Base-by-base conservation (phyloP, 371 early-diverging fungal genomes). In the Funneliformis caledonium region DNA sequence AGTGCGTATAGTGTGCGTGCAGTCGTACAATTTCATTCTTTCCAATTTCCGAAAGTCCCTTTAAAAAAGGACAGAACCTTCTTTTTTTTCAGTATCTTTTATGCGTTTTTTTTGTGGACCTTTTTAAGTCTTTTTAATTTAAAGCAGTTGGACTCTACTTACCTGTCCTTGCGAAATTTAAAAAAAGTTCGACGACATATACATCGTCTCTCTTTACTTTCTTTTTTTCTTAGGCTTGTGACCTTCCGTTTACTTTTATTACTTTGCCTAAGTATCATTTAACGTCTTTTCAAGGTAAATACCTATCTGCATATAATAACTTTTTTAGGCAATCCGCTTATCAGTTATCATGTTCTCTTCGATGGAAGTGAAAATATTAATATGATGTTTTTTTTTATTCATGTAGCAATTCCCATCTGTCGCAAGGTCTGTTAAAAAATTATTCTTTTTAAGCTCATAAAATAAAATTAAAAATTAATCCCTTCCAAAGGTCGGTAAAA, bases 1-100 rank as follows among this genome's bases (percentile, higher is more conserved):
- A 69, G 70, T 69, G 70, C 70, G 70, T 70, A 70, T 70, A 70
- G 70, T 70, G 70, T 70, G 70, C 72, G 72, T 43, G 50, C 50
- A 50, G 22, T 72, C 72, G 52, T 72, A 72, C 72, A 72, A 52
- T 50, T 52, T 52, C 72, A 52, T 50, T 50, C 52, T 50, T 72
- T 72, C 47, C n/a, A 64, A 26, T 45, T 45, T 69, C 45, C 72
- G 31, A 50, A 72, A 72, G 72, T 72, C 72, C 72, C 70, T 70
- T 70, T 70, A 70, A 70, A 37, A 70, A 70, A 70, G 70, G 70
- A 70, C 70, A 70, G 70, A 70, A 70, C 70, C 45, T 45, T 70
- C 70, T 70, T 70, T 70, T 45, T 26, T 37, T 70, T 45, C 45
- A 70, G 70, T 70, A 70, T 10, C n/a, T 70, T 70, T 70, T 70